phyloP scores from a whole-genome alignment of 1,284 basidiomycete species.

The Trichosporon sp. region DNA sequence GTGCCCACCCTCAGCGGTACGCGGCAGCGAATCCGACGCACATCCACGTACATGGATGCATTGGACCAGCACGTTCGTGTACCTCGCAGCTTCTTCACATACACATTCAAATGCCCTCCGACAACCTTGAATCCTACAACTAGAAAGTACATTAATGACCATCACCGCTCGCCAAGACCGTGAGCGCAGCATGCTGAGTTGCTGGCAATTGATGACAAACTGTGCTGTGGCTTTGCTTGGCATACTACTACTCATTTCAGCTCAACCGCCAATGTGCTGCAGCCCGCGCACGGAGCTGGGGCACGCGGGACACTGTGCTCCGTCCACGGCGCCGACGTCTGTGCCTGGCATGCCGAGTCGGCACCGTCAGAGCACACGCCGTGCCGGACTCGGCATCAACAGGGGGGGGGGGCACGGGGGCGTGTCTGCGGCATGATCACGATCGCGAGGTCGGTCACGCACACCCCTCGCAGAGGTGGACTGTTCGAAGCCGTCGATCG shows the following conservation, averaged over 20 bases:
- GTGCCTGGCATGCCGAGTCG: neutral
- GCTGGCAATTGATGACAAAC: neutral
- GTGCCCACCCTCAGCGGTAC: too few species aligned
- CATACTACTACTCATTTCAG: neutral
- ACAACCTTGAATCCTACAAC: neutral
- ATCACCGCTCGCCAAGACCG: neutral
- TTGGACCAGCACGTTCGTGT: neutral
- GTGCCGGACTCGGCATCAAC: neutral
- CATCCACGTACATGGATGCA: neutral
- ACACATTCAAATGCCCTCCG: neutral
- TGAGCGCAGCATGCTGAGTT: neutral
- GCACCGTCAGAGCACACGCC: neutral
- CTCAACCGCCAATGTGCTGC: neutral
- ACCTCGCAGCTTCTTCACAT: neutral
- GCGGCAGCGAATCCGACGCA: neutral
- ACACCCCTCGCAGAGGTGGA: constrained; percentile 12
- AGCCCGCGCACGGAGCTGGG: neutral
- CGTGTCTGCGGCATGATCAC: neutral
- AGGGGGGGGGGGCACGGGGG: too few species aligned
- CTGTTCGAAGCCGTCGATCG: neutral
- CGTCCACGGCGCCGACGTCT: neutral
- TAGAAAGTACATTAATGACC: neutral
- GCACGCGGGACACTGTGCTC: neutral
- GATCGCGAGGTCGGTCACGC: neutral
- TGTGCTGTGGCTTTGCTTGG: neutral